phyloP scores from a whole-genome alignment of 2,329 filamentous ascomycete genomes.

The Mycocentrospora acerina region DNA sequence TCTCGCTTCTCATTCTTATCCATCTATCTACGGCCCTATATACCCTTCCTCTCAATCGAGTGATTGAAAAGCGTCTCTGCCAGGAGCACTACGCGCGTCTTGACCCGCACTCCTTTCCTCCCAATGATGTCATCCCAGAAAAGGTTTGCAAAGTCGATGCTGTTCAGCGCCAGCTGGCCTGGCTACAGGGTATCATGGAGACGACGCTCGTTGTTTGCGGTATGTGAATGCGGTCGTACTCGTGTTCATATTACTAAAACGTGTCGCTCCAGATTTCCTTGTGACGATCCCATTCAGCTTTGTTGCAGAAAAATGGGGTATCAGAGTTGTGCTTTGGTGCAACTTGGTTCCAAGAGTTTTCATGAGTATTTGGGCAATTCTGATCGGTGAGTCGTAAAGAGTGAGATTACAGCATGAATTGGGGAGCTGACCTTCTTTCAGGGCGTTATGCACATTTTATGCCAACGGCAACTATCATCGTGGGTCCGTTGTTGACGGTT shows the following conservation, averaged over 20 bases:
- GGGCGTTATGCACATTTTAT: constrained; percentile 28
- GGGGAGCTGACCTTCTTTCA: constrained; percentile 4
- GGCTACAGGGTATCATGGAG: constrained; percentile 52
- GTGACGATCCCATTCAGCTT: constrained; percentile 41
- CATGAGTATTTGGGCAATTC: constrained; percentile 34
- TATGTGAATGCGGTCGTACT: constrained; percentile 16
- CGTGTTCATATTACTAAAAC: constrained; percentile 10
- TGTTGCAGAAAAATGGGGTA: constrained; percentile 32
- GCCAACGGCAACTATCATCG: constrained; percentile 34
- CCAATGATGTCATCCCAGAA: constrained; percentile 51
- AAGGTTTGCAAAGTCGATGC: constrained; percentile 56
- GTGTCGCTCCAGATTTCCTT: constrained; percentile 26
- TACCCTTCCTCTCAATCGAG: constrained; percentile 40
- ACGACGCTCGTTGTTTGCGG: constrained; percentile 39
- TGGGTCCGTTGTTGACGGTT: constrained; percentile 31
- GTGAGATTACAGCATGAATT: neutral
- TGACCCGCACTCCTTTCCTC: constrained; percentile 41
- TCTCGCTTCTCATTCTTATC: constrained; percentile 36
- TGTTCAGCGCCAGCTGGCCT: constrained; percentile 55
- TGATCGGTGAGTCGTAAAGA: constrained; percentile 26
- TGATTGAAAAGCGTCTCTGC: constrained; percentile 46
- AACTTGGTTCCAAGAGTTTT: constrained; percentile 35
- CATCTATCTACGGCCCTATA: constrained; percentile 37
- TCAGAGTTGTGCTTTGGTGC: constrained; percentile 32
- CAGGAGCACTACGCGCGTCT: constrained; percentile 50